Base-by-base conservation (phyloP, 2,329 filamentous ascomycete genomes). In the Westerdykella sp. region DNA sequence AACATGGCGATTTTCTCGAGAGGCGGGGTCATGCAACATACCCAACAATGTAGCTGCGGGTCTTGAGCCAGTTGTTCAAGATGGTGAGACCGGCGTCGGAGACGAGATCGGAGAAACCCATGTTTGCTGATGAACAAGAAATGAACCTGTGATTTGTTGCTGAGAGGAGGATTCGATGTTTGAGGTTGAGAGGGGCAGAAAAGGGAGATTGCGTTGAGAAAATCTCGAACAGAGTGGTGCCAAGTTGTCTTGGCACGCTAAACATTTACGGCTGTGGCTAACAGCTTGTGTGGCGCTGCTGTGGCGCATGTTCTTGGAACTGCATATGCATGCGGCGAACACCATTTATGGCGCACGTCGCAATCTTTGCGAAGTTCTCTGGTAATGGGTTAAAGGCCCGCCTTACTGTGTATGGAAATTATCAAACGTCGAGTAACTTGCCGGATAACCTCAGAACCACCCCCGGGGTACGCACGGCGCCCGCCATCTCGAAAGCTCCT, bases 41-140 rank as follows among this genome's bases (percentile, higher is more conserved):
- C 86, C 86, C 86, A 73, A 83, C 74, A 64, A 91, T 83, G 76
- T 91, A 91, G 73, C 81, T 86, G 67, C 84, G 81, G 65, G 83
- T 86, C 68, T 75, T 77, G 66, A 85, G 74, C 80, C 80, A 87
- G 74, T 71, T 78, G 76, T 87, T 83, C 61, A 87, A 79, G 62
- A 83, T 79, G 62, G 77, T 74, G 50, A 83, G 71, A 65, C 82
- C 81, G 72, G 80, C 72, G 67, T 83, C 81, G 67, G 78, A 76
- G 60, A 80, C 66, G 61, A 85, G 73, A 68, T 85, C 81, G 69
- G 76, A 73, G 77, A 85, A 85, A 69, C 82, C 81, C 82, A 85
- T 85, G 60, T 65, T 79, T 59, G 55, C 47, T 45, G 43, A 46
- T 45, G 25, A 10, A 21, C 6, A 7, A 10, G 9, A 28, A 28